Percentiles rank a stretch among this genome's conserved stretches.
Evolutionary conservation across 495 filamentous ascomycete genomes (phyloP).

Genomic region (Xylaria acuta): DNA sequence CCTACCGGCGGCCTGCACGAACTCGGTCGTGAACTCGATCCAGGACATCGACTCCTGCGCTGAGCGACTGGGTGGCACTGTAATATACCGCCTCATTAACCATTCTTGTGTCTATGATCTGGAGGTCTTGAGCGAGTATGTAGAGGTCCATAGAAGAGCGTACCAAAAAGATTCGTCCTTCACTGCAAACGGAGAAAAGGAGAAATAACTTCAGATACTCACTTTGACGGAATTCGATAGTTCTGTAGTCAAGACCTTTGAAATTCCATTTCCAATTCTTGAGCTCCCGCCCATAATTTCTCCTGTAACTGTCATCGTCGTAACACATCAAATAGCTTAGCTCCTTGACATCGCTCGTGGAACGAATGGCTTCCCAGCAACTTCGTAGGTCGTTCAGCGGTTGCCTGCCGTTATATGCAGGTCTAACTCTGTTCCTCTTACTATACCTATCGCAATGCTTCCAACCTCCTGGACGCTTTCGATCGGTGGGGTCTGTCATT

Average conservation of each 20-base stretch:
- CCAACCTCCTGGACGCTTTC: constrained; percentile 6
- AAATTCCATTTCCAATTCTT: constrained; percentile 24
- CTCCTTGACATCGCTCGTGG: background rate
- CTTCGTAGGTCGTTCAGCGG: background rate
- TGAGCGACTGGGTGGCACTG: constrained; percentile 9
- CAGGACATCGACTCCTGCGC: background rate
- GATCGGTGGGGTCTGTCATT: background rate
- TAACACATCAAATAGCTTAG: constrained; percentile 12
- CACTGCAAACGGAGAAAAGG: background rate
- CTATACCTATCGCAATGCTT: background rate
- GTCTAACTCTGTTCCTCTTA: constrained; percentile 11
- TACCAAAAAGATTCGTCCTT: background rate
- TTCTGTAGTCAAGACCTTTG: constrained; percentile 1
- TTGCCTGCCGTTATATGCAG: background rate
- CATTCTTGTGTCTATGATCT: background rate
- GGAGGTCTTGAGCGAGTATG: background rate
- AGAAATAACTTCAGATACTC: background rate
- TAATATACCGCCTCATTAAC: background rate
- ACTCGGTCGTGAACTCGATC: constrained; percentile 1
- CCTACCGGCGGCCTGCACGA: background rate
- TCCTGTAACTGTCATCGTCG: background rate
- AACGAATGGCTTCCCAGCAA: constrained; percentile 13
- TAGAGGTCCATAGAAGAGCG: background rate
- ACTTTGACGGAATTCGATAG: constrained; percentile 22
- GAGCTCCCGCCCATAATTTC: background rate